phyloP scores from a whole-genome alignment of 495 filamentous ascomycete species.

The Annulohypoxylon nitens region DNA sequence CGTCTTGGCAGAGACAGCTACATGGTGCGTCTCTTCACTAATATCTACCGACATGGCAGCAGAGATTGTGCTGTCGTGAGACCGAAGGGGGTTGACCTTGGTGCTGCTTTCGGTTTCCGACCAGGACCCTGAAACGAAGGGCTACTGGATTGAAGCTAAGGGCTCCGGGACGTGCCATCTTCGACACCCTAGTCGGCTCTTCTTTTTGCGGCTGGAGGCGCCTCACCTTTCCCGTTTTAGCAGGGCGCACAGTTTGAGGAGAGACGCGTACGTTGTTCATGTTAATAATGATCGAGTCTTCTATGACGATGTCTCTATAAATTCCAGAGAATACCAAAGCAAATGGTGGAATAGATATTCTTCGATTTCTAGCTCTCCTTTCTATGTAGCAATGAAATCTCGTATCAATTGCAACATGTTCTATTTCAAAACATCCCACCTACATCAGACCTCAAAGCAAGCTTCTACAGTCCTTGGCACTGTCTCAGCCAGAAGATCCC shows the following conservation, averaged over 20 bases:
- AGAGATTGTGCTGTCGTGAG: constrained; percentile 29
- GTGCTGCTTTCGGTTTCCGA: constrained; percentile 42
- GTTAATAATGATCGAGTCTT: constrained; percentile 2
- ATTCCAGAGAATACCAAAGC: background rate
- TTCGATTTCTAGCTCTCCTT: background rate
- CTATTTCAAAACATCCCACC: constrained; percentile 11
- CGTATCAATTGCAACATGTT: constrained; percentile 20
- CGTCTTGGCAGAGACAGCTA: constrained; percentile 18
- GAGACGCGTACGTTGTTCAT: constrained; percentile 6
- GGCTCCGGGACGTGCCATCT: constrained; percentile 42
- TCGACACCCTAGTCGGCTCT: constrained; percentile 29
- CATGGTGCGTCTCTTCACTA: constrained; percentile 6
- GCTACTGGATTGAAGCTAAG: constrained; percentile 35
- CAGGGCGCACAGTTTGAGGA: constrained; percentile 9
- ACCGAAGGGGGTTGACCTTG: constrained; percentile 39
- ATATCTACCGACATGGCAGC: constrained; percentile 14
- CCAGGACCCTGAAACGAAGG: constrained; percentile 46
- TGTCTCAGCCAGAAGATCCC: constrained; percentile 45
- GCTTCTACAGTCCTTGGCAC: constrained; percentile 34
- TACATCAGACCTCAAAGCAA: constrained; percentile 1
- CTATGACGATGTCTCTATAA: background rate
- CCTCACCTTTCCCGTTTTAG: constrained; percentile 41
- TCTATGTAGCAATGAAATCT: background rate
- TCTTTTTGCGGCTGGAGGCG: constrained; percentile 30
- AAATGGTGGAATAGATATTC: background rate